Base-by-base conservation (phyloP, 2,329 filamentous ascomycete genomes). In the Colletotrichum salicis region DNA sequence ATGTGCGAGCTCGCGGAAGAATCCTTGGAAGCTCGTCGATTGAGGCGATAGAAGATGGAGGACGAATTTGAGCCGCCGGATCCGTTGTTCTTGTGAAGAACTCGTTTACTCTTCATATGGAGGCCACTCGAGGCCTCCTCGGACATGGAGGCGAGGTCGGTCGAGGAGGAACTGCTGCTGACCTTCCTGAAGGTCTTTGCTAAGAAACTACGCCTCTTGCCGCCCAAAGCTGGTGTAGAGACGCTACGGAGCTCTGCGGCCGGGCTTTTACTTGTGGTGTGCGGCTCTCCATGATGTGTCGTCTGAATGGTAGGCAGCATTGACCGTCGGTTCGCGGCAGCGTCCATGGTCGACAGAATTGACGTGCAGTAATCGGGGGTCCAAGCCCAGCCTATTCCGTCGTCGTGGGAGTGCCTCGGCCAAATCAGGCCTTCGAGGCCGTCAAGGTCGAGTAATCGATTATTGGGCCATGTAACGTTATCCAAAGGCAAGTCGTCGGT, bases 1-100 rank as follows among this genome's bases (percentile, higher is more conserved):
- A 72, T 62, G 41, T 73, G 73, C 13, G 76, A 76, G 68, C 77
- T 79, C 55, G 78, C 69, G 11, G 78, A 76, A 5, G 81, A 83
- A 24, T 80, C 81, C 64, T 79, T 82, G 15, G 83, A 84, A 19
- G 82, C 79, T 37, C 82, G 79, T 51, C 82, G 81, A 59, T 84
- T 83, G 15, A 84, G 77, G 60, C 82, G 79, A 52, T 83, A 82
- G 57, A 84, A 80, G 77, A 84, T 83, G 15, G 83, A 84, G 7
- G 72, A 72, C 8, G 59, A 72, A 24, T 69, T 72, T 5, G 70
- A 72, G 60, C 65, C 70, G 54, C 70, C 55, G 48, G 69, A 60
- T 51, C 62, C 35, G 80, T 76, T 19, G 77, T 79, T 76, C 55
- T 84, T 84, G 60, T 82, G 80, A 52, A 84, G 76, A 10, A 74